phyloP scores from a whole-genome alignment of 768 basidiomycete species.

The Lyophyllum decastes region DNA sequence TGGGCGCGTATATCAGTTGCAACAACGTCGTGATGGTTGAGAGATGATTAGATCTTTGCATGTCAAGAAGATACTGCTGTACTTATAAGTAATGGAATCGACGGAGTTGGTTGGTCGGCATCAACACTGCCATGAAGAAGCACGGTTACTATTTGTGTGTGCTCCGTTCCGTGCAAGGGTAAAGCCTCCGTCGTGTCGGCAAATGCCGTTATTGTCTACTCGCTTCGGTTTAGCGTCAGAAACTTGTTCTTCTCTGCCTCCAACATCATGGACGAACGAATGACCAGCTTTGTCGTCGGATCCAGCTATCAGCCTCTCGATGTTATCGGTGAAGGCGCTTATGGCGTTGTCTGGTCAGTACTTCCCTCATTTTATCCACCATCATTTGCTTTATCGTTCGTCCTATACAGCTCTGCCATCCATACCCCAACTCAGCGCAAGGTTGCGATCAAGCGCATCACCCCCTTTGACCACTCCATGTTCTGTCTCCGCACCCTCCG shows the following conservation, averaged over 20 bases:
- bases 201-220: slow-evolving; percentile 14
- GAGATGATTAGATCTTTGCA: too few species aligned
- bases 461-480: slow-evolving; percentile 94
- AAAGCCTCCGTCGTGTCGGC: not conserved
- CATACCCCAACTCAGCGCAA: slow-evolving; percentile 77
- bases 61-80: too few species aligned
- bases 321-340: slow-evolving; percentile 93
- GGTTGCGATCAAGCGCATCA: slow-evolving; percentile 96
- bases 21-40: too few species aligned
- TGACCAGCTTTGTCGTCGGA: slow-evolving; percentile 50
- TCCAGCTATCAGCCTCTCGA: slow-evolving; percentile 72
- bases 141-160: too few species aligned
- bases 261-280: slow-evolving; percentile 21
- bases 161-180: too few species aligned
- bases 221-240: not conserved
- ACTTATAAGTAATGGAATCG: too few species aligned
- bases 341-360: slow-evolving; percentile 80
- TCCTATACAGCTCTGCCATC: slow-evolving; percentile 58
- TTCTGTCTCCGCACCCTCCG: slow-evolving; percentile 83
- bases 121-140: too few species aligned
- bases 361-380: slow-evolving; percentile 1
- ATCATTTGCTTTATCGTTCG: slow-evolving; percentile 13
- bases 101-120: too few species aligned
- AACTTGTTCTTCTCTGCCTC: not conserved
- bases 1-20: not conserved